Conservation (phyloP, 179 eudicot genomes). For the Camellia oleifera region DNA sequence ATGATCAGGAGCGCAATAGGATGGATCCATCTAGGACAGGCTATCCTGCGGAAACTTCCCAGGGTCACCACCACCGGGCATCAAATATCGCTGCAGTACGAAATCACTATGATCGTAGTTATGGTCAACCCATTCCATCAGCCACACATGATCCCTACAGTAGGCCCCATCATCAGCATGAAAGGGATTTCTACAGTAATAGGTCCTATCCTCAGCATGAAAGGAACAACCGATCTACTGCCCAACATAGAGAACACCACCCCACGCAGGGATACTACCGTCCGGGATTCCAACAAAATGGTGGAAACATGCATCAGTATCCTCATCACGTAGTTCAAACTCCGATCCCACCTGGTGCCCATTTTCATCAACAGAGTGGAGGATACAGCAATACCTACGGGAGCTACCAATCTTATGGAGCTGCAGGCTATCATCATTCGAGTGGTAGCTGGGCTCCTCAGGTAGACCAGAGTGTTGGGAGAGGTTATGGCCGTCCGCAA, state of each 20-base stretch:
- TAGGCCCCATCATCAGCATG: slow-evolving; percentile 24
- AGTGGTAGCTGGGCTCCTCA: slow-evolving; percentile 31
- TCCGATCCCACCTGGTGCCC: slow-evolving; percentile 28
- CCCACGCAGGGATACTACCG: slow-evolving; percentile 37
- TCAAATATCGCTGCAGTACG: slow-evolving; percentile 15
- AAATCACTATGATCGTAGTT: slow-evolving; percentile 14
- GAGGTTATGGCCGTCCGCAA: slow-evolving; percentile 43
- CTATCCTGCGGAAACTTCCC: slow-evolving; percentile 28
- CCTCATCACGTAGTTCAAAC: slow-evolving; percentile 20
- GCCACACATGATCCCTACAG: slow-evolving; percentile 24
- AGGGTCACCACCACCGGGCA: slow-evolving; percentile 21
- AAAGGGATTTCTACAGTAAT: slow-evolving; percentile 21
- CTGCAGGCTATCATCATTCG: slow-evolving; percentile 36
- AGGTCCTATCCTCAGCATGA: slow-evolving; percentile 27
- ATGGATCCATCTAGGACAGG: slow-evolving; percentile 23
- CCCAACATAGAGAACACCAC: slow-evolving; percentile 15
- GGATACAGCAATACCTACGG: slow-evolving; percentile 23
- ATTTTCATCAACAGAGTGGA: slow-evolving; percentile 31
- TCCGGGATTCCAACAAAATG: slow-evolving; percentile 27
- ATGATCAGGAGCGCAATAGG: slow-evolving; percentile 26
- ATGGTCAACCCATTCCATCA: slow-evolving; percentile 31
- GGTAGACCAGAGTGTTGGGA: slow-evolving; percentile 24
- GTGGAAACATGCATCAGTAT: slow-evolving; percentile 25
- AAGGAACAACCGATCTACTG: slow-evolving; percentile 22
- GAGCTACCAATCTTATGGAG: slow-evolving; percentile 37